phyloP scores from a whole-genome alignment of 768 basidiomycete genomes.

The Erythrobasidium yunnanense region DNA sequence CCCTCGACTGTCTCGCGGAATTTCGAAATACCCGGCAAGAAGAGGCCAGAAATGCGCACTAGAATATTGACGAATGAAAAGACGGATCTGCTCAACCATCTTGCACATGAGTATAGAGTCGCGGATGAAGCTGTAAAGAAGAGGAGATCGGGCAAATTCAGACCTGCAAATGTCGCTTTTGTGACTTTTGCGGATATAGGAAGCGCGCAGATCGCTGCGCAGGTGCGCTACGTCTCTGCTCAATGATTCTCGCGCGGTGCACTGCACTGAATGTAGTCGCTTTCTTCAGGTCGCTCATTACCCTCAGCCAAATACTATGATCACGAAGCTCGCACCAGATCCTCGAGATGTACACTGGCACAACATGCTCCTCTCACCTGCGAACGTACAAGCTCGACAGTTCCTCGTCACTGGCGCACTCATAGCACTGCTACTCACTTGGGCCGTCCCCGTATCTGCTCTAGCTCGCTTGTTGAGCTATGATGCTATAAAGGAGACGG shows the following conservation, averaged over 20 bases:
- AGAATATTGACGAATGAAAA: conserved; percentile 57
- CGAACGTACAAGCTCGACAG: conserved; percentile 56
- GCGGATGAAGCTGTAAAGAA: conserved; percentile 74
- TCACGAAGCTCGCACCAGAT: conserved; percentile 57
- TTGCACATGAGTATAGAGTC: conserved; percentile 65
- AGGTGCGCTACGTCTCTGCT: conserved; percentile 55
- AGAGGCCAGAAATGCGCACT: conserved; percentile 64
- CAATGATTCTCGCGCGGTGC: not conserved
- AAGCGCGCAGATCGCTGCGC: conserved; percentile 65
- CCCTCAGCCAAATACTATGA: conserved; percentile 43
- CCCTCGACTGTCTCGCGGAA: conserved; percentile 34
- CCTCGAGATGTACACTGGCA: conserved; percentile 93
- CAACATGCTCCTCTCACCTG: conserved; percentile 61
- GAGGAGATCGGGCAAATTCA: conserved; percentile 65
- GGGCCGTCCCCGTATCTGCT: conserved; percentile 80
- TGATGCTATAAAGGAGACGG: conserved; percentile 76
- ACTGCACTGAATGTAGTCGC: not conserved
- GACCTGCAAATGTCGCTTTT: conserved; percentile 73
- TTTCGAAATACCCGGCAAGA: conserved; percentile 62
- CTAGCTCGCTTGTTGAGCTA: conserved; percentile 81
- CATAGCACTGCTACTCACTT: conserved; percentile 68
- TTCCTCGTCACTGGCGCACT: conserved; percentile 60
- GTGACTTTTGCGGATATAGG: conserved; percentile 83
- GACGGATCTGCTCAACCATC: conserved; percentile 80
- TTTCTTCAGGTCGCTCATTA: conserved; percentile 55